Evolutionary conservation across 2,329 filamentous ascomycete species (phyloP).

Genomic region (Cryoendolithus antarcticus): DNA sequence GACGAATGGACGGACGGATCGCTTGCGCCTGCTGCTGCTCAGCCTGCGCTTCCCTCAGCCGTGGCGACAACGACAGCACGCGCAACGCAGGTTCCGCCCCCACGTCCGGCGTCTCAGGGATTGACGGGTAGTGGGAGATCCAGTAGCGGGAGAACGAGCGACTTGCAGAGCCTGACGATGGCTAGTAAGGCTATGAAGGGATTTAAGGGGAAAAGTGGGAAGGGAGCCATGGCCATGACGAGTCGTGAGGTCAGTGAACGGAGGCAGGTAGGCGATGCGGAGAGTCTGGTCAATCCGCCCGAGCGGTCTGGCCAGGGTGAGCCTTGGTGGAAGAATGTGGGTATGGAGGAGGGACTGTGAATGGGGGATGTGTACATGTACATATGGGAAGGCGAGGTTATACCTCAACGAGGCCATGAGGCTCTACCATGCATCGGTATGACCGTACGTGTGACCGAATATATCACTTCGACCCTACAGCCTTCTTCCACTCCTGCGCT

Average conservation of each 20-base stretch:
- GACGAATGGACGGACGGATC: slow-evolving; percentile 39
- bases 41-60: slow-evolving; percentile 20
- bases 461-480: too few species aligned
- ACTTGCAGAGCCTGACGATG: slow-evolving; percentile 33
- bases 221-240: slow-evolving; percentile 11
- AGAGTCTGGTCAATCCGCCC: slow-evolving; percentile 53
- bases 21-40: slow-evolving; percentile 7
- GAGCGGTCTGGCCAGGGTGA: slow-evolving; percentile 13
- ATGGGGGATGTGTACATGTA: neutral
- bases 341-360: slow-evolving; percentile 37
- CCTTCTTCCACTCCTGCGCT: slow-evolving; percentile 3
- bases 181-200: slow-evolving; percentile 41
- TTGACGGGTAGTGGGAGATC: slow-evolving; percentile 31
- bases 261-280: slow-evolving; percentile 81
- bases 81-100: slow-evolving; percentile 6
- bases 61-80: slow-evolving; percentile 15
- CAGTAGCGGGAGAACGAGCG: slow-evolving; percentile 12
- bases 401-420: too few species aligned
- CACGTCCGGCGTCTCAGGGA: slow-evolving; percentile 35
- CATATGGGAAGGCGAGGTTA: too few species aligned
- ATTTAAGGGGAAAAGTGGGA: slow-evolving; percentile 42
- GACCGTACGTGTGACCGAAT: too few species aligned
- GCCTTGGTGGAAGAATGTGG: slow-evolving; percentile 37
- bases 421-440: too few species aligned
- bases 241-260: slow-evolving; percentile 63